Evolutionary conservation across 1,284 basidiomycete genomes (phyloP).

Genomic region (Xerocomus nothofagi): DNA sequence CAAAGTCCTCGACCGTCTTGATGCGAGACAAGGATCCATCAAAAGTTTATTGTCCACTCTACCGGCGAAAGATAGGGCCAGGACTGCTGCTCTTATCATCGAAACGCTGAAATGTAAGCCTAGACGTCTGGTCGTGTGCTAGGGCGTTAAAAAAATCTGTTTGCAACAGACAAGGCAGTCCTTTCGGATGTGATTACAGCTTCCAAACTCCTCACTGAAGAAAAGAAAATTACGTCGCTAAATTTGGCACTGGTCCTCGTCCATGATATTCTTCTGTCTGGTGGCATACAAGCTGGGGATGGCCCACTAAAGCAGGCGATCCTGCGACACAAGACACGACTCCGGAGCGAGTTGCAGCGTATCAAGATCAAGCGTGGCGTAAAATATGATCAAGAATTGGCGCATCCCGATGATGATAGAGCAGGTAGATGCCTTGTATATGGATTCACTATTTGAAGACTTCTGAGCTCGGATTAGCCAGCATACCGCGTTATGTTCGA

Average conservation of each 20-base stretch:
- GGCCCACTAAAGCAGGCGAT: constrained; percentile 85
- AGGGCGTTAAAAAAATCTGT: constrained; percentile 5
- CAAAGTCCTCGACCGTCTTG: constrained; percentile 78
- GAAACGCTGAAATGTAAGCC: constrained; percentile 89
- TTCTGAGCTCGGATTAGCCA: constrained; percentile 41
- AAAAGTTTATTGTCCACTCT: constrained; percentile 73
- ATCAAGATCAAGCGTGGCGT: constrained; percentile 80
- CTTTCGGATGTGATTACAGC: constrained; percentile 65
- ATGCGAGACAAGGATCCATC: constrained; percentile 85
- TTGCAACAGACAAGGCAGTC: constrained; percentile 62
- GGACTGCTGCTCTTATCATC: constrained; percentile 78
- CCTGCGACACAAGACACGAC: constrained; percentile 82
- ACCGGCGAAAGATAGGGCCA: constrained; percentile 75
- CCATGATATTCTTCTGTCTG: constrained; percentile 81
- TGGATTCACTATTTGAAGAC: background rate
- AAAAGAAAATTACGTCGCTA: constrained; percentile 71
- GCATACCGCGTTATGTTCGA: constrained; percentile 82
- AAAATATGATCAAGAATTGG: constrained; percentile 66
- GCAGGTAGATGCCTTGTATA: constrained; percentile 48
- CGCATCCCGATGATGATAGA: constrained; percentile 55
- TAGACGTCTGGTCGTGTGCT: background rate
- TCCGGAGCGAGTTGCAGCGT: constrained; percentile 82
- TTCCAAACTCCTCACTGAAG: constrained; percentile 68
- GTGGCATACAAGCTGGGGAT: constrained; percentile 84
- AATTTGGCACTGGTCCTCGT: constrained; percentile 82